Base-by-base conservation (phyloP, 2,329 filamentous ascomycete genomes). In the Albophoma yamanashiensis region DNA sequence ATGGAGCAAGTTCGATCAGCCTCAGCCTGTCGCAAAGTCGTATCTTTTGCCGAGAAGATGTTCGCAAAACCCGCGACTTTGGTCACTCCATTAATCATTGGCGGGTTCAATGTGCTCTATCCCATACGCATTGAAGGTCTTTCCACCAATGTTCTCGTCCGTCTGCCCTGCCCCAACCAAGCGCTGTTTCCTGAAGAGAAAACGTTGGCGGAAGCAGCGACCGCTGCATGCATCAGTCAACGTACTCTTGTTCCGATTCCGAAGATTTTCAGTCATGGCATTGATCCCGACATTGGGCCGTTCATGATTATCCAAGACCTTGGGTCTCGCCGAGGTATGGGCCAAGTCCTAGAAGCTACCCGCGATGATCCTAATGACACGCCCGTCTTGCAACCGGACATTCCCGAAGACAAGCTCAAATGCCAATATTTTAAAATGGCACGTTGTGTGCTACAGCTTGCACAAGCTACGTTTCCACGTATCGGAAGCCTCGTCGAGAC, bases 401-500 rank as follows among this genome's bases (percentile, higher is more conserved):
- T 76, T n/a, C 59, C 65, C 5, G 67, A 76, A 31, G 55, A 62
- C 9, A 69, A 61, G 17, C 68, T 78, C 0, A 59, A 68, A 58
- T 47, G 31, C 0, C 58, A 74, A 1, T 79, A 76, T 61, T 45
- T 61, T 1, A 66, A 76, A 58, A 66, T 78, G 50, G 76, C 75
- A 4, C 65, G 65, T 6, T 74, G 75, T 52, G 17, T 79, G 25
- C 66, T 80, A 4, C 69, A 77, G 58, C 66, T 80, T 1, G 71
- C 67, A 2, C 64, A 38, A 7, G 62, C 67, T 0, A 69, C 65
- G 0, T 75, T 79, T 27, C 43, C 69, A 22, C 65, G 65, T 25
- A 78, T 80, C n/a, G 76, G 76, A 9, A 73, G 70, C 22, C 64
- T 79, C 0, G 57, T 63, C 39, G 63, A 74, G 57, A 50, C 62